Evolutionary conservation across 768 basidiomycete genomes (phyloP), one percentile per base, ranked within the genome.

Genomic region (Agaricus subrufescens): DNA sequence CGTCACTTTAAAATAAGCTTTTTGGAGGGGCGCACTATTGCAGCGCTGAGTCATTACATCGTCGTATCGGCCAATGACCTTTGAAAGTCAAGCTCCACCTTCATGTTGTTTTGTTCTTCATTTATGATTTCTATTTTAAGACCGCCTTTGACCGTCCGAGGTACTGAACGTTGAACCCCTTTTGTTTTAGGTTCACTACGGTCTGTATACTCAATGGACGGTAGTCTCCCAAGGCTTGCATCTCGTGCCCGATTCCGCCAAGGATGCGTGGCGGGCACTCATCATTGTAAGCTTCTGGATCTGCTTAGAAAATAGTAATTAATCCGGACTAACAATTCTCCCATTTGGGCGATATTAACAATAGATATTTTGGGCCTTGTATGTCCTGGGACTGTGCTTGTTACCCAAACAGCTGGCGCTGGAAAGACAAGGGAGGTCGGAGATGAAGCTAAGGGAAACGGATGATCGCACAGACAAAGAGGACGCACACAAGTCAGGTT

Each of bases 291-390:
- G 73, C 68, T 11, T 3, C 39, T 2, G n/a, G 34, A 47, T 10
- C 27, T 57, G 27, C 53, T 8, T 43, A 34, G 25, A 30, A 14
- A 46, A 42, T 49, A 45, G 27, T 42, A 15, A 43, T 42, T 31
- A 37, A 51, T 50, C 42, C 45, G 45, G 40, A 46, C 39, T 30
- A 43, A 57, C 51, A 19, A 57, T 39, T 38, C 6, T 50, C 50
- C n/a, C 49, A 3, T 34, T 34, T 43, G 54, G 48, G 54, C 54
- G 54, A 49, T 50, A 43, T 56, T 45, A 9, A 49, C 31, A 44
- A 39, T 62, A 81, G 79, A 60, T 78, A 15, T 78, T 81, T 61
- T 80, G 78, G 74, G 70, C 67, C 2, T 63, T 80, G 6, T 82
- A 79, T 59, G 64, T 64, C 47, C 53, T 69, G 19, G 80, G 78